Evolutionary conservation across 345 rosid species (phyloP), one percentile per base, ranked within the genome.

Genomic region (Gossypium stocksii): DNA sequence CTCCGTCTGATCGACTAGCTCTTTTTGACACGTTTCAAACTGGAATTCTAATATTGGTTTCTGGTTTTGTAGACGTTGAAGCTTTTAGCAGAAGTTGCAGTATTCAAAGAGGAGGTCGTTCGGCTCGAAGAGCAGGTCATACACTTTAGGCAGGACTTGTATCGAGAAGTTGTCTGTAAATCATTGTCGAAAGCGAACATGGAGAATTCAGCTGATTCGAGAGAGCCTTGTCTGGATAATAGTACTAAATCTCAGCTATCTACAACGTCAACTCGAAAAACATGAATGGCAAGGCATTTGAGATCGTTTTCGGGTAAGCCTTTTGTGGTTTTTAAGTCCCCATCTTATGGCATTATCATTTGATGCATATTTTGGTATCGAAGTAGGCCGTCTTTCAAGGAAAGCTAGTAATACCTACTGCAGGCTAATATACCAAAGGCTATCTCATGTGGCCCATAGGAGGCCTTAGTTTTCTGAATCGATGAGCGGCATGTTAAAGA

Each of bases 1-100:
- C 38, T 29, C 1, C 38, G 5, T 3, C 38, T 38, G 14, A 57
- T 22, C 27, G 29, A 58, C 34, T n/a, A 29, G 25, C 16, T 15
- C 25, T 8, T 51, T 69, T 68, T 38, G 4, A 29, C 11, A 17
- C n/a, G 1, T 68, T 45, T 25, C 46, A 22, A 73, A 52, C 52
- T 19, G 63, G 66, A 51, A 51, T 56, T 62, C 72, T 77, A 72
- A 80, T 60, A 64, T 56, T 75, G 70, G 41, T 29, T 78, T 82
- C 75, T 77, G 48, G 44, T 80, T 66, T 71, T 78, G 84, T 78
- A 94, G 98, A 87, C 88, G 9, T 80, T 89, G 76, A 90, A 91
- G 87, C 90, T 94, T 74, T 87, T 94, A 25, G 98, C 96, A 4
- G 98, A 94, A 84, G 98, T 92, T 46, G 98, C 98, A 60, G 97